A percentile compares a stretch with the other conserved stretches of the same genome.
phyloP scores from a whole-genome alignment of 1,284 basidiomycete genomes.

The Erythrobasidium hasegawianum region DNA sequence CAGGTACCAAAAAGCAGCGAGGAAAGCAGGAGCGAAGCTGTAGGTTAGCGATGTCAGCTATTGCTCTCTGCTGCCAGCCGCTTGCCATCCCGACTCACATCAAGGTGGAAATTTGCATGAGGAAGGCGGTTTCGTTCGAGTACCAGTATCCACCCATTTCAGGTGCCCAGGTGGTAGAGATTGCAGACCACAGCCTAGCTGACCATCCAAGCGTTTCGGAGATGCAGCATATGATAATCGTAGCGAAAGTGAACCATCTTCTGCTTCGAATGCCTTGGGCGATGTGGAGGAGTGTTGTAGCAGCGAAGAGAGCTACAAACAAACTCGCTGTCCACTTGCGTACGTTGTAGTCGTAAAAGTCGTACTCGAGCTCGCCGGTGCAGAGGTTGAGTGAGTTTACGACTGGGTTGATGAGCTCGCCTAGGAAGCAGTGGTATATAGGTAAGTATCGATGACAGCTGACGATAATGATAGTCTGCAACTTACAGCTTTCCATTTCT shows the following conservation, averaged over 20 bases:
- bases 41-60: neutral
- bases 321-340: slow-evolving; percentile 50
- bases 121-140: slow-evolving; percentile 20
- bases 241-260: slow-evolving; percentile 52
- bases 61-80: neutral
- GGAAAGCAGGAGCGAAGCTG: slow-evolving; percentile 23
- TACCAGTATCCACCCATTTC: slow-evolving; percentile 14
- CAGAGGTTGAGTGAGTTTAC: slow-evolving; percentile 15
- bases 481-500: too few species aligned
- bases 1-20: slow-evolving; percentile 50
- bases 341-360: slow-evolving; percentile 26
- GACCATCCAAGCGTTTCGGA: too few species aligned
- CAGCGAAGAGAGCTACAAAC: slow-evolving; percentile 52
- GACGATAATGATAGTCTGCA: too few species aligned
- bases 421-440: too few species aligned
- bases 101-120: slow-evolving; percentile 30
- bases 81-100: neutral
- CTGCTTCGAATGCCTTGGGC: slow-evolving; percentile 53
- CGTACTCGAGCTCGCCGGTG: slow-evolving; percentile 16
- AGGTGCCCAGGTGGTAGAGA: slow-evolving; percentile 15
- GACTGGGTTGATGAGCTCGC: slow-evolving; percentile 3
- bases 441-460: too few species aligned
- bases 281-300: slow-evolving; percentile 53
- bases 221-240: neutral
- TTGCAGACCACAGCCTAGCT: slow-evolving; percentile 20